A percentile compares a stretch with the other conserved stretches of the same genome.
Conservation (phyloP, 805 yeast species). For the Isabelozyma gotoi region DNA sequence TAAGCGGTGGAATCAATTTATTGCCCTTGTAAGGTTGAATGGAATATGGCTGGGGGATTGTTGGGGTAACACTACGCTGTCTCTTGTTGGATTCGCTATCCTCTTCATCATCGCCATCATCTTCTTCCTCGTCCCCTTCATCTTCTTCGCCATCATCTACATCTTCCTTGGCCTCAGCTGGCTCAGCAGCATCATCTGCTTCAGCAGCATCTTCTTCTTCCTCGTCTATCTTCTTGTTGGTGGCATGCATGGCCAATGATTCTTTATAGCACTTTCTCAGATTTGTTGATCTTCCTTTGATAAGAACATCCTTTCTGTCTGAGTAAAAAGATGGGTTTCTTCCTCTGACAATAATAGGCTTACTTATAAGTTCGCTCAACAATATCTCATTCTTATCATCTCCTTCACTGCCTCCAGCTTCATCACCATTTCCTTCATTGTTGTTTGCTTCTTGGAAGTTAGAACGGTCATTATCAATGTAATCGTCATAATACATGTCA, state of each 20-base stretch:
- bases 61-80: not conserved
- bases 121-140: slow-evolving; percentile 10
- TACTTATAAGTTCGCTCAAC: slow-evolving; percentile 29
- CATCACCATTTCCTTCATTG: slow-evolving; percentile 5
- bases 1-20: slow-evolving; percentile 5
- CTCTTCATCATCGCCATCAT: slow-evolving; percentile 6
- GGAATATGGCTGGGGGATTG: slow-evolving; percentile 4
- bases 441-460: slow-evolving; percentile 11
- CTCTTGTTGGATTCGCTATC: slow-evolving; percentile 3
- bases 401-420: slow-evolving; percentile 11
- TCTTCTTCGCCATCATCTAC: slow-evolving; percentile 7
- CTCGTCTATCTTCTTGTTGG: slow-evolving; percentile 3
- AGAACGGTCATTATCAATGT: slow-evolving; percentile 26
- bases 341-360: slow-evolving; percentile 59
- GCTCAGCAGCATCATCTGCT: slow-evolving; percentile 1
- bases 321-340: slow-evolving; percentile 61
- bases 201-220: slow-evolving; percentile 2
- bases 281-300: slow-evolving; percentile 25
- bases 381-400: slow-evolving; percentile 28
- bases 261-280: slow-evolving; percentile 15
- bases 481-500: slow-evolving; percentile 37
- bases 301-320: slow-evolving; percentile 49
- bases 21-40: slow-evolving; percentile 1
- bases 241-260: slow-evolving; percentile 4
- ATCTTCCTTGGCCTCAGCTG: not conserved